These are phyloP conservation scores for Picochlorum sp. DNA, from an alignment of 139 green algal species.

Conservation along the genomic window DNA sequence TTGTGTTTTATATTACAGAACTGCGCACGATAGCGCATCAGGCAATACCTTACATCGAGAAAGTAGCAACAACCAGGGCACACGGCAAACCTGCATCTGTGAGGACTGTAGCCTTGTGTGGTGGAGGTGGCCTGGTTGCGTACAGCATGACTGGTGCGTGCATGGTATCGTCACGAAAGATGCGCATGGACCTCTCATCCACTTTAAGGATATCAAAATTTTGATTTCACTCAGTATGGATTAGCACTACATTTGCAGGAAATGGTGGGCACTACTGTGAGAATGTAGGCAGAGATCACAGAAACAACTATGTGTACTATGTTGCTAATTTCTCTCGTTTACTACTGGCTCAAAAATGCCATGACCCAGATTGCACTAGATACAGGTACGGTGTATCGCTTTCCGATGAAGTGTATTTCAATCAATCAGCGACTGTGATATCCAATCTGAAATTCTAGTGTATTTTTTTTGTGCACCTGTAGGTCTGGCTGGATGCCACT, in stretches of 20 bases:
- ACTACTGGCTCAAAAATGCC: conserved; percentile 59
- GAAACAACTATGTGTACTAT: conserved; percentile 59
- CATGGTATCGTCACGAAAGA: background rate
- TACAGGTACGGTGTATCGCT: conserved; percentile 26
- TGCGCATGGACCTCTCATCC: background rate
- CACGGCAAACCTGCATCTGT: conserved; percentile 30
- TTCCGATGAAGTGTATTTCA: conserved; percentile 10
- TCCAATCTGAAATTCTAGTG: no score
- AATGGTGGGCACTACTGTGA: conserved; percentile 64
- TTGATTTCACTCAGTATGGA: no score
- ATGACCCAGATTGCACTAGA: conserved; percentile 57
- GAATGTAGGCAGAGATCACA: conserved; percentile 44
- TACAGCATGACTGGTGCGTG: conserved; percentile 53
- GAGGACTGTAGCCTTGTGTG: conserved; percentile 56
- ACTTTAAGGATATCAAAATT: no score
- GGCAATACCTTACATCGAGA: conserved; percentile 48
- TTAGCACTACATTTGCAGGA: conserved; percentile 15
- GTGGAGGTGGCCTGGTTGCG: conserved; percentile 37
- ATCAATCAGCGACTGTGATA: no score
- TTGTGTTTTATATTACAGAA: conserved; percentile 1
- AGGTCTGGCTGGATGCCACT: conserved; percentile 35
- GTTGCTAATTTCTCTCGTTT: conserved; percentile 44
- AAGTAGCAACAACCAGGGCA: conserved; percentile 20
- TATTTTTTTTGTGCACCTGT: no score
- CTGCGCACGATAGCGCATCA: conserved; percentile 22